phyloP scores from a whole-genome alignment of 768 basidiomycete species.

The Mrakia frigida region DNA sequence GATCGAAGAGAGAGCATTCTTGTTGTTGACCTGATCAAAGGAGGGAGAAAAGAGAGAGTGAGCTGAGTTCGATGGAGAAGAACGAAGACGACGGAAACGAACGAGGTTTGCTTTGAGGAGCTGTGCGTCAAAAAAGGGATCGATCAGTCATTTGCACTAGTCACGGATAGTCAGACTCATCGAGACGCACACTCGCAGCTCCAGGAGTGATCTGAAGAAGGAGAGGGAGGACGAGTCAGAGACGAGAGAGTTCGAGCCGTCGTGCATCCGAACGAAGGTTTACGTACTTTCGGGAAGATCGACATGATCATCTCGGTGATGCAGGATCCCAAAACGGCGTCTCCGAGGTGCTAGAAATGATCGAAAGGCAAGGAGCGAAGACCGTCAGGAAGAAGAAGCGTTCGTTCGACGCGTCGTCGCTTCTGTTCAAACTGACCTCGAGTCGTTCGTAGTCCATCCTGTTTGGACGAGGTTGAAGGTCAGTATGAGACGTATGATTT shows the following conservation, averaged over 20 bases:
- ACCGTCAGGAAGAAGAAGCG: too few species aligned
- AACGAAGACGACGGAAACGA: not conserved
- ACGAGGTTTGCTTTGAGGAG: slow-evolving; percentile 9
- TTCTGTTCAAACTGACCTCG: not conserved
- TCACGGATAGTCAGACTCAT: not conserved
- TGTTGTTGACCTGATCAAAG: slow-evolving; percentile 1
- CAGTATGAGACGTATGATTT: not conserved
- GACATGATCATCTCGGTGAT: slow-evolving; percentile 5
- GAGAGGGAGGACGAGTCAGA: not conserved
- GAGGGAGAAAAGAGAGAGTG: not conserved
- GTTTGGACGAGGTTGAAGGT: not conserved
- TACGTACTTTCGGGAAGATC: not conserved
- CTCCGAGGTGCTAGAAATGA: not conserved
- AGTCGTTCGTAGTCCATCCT: slow-evolving; percentile 9
- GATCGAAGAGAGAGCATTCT: not conserved
- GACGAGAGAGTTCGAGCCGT: too few species aligned
- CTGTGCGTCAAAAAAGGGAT: not conserved
- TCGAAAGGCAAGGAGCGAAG: not conserved
- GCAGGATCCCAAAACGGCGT: not conserved
- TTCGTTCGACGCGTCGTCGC: not conserved
- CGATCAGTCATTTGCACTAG: too few species aligned
- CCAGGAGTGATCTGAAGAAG: not conserved
- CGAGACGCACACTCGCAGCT: not conserved
- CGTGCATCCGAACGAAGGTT: not conserved
- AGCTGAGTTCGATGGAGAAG: not conserved